phyloP scores from a whole-genome alignment of 768 basidiomycete species.

The Melanogaster broomeanus region DNA sequence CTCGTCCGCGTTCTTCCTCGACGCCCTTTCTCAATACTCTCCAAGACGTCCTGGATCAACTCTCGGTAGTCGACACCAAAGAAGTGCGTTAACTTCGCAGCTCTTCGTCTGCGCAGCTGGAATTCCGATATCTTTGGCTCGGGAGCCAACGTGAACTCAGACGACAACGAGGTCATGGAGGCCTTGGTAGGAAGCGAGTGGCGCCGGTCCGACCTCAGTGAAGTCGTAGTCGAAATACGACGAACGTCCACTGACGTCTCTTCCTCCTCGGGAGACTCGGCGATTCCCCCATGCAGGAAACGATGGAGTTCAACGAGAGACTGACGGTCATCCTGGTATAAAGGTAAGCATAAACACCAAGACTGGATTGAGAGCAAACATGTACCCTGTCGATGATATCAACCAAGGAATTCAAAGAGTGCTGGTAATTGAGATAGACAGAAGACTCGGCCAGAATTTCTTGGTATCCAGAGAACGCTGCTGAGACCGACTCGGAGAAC shows the following conservation, averaged over 20 bases:
- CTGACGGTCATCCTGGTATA: constrained; percentile 68
- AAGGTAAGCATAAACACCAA: not conserved
- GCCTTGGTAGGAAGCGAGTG: constrained; percentile 68
- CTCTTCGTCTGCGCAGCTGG: constrained; percentile 69
- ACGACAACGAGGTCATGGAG: constrained; percentile 59
- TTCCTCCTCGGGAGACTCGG: constrained; percentile 23
- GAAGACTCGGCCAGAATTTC: constrained; percentile 38
- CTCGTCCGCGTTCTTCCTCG: constrained; percentile 65
- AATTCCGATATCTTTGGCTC: constrained; percentile 49
- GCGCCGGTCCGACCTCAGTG: constrained; percentile 61
- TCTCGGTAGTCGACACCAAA: constrained; percentile 87
- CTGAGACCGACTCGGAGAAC: constrained; percentile 15
- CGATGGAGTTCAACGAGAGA: constrained; percentile 76
- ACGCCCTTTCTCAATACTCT: constrained; percentile 79
- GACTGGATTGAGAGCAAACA: constrained; percentile 11
- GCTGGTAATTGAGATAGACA: constrained; percentile 76
- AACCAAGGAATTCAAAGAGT: constrained; percentile 77
- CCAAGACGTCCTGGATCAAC: constrained; percentile 73
- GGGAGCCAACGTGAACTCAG: constrained; percentile 46
- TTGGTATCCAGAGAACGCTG: constrained; percentile 16
- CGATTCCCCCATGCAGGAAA: constrained; percentile 48
- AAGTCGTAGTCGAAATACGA: constrained; percentile 36
- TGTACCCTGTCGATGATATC: constrained; percentile 80
- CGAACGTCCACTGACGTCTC: constrained; percentile 18
- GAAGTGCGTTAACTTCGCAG: constrained; percentile 84